A percentile compares a stretch with the other conserved stretches of the same genome.
Evolutionary conservation across 202 grass and related monocot species (phyloP).

Genomic region (Eragrostis tef): DNA sequence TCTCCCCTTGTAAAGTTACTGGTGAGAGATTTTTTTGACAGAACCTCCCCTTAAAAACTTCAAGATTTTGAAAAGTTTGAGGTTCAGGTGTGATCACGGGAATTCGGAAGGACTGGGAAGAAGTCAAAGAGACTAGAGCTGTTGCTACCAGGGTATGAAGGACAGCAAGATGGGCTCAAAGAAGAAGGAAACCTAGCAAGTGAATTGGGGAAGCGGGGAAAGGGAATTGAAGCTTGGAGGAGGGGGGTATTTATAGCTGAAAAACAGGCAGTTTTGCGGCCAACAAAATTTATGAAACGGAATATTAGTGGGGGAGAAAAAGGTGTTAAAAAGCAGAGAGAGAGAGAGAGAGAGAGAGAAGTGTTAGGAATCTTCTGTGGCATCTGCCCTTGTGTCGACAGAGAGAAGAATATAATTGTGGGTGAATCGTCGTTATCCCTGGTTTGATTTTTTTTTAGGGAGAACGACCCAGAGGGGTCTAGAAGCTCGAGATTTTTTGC

Average conservation of each 20-base stretch:
- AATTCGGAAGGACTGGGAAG: background rate
- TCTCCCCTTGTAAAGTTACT: no score
- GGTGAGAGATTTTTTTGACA: slow-evolving; percentile 67
- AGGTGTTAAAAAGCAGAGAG: slow-evolving; percentile 10
- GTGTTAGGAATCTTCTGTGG: slow-evolving; percentile 48
- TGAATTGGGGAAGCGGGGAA: slow-evolving; percentile 63
- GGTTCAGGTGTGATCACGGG: background rate
- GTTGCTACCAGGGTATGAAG: background rate
- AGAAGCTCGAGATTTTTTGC: no score
- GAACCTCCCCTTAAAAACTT: slow-evolving; percentile 29
- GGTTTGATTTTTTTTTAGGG: no score
- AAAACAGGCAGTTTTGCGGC: slow-evolving; percentile 19
- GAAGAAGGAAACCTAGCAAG: slow-evolving; percentile 50
- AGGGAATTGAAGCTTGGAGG: slow-evolving; percentile 77
- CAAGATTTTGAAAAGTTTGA: background rate
- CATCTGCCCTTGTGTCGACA: slow-evolving; percentile 6
- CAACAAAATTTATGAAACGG: background rate
- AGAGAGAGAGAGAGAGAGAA: background rate
- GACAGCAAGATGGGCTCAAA: slow-evolving; percentile 16
- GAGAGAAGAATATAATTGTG: slow-evolving; percentile 35
- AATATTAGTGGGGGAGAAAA: slow-evolving; percentile 43
- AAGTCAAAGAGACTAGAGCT: slow-evolving; percentile 21
- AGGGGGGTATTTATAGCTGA: slow-evolving; percentile 72
- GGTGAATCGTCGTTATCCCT: slow-evolving; percentile 23
- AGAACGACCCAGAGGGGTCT: no score